phyloP scores from a whole-genome alignment of 352 stramenopile species.

The Saprolegnia diclina region DNA sequence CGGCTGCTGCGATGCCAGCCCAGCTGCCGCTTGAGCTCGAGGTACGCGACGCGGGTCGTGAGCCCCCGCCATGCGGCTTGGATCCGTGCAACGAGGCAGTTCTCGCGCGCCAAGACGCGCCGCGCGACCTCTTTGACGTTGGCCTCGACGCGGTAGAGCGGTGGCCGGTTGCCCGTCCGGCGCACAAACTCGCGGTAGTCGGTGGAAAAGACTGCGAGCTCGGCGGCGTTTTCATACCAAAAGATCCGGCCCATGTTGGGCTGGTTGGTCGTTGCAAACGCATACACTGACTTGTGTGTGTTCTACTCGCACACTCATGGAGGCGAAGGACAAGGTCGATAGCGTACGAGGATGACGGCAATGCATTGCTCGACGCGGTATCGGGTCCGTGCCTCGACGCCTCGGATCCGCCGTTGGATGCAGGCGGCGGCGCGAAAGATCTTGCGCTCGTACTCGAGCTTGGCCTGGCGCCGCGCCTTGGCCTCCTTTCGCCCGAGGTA shows the following conservation, averaged over 20 bases:
- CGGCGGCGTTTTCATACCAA: slow-evolving; percentile 63
- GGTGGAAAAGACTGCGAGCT: slow-evolving; percentile 58
- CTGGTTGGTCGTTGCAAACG: slow-evolving; percentile 15
- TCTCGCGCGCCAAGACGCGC: slow-evolving; percentile 57
- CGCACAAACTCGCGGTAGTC: slow-evolving; percentile 77
- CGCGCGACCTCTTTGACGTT: slow-evolving; percentile 67
- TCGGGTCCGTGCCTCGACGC: slow-evolving; percentile 50
- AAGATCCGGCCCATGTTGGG: slow-evolving; percentile 53
- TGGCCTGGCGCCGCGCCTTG: slow-evolving; percentile 29
- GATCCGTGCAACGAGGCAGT: slow-evolving; percentile 62
- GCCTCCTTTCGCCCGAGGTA: slow-evolving; percentile 57
- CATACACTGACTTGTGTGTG: slow-evolving; percentile 15
- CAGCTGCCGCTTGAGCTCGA: slow-evolving; percentile 57
- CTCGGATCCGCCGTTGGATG: slow-evolving; percentile 58
- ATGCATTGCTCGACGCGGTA: slow-evolving; percentile 65
- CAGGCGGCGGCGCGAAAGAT: slow-evolving; percentile 45
- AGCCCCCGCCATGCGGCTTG: slow-evolving; percentile 57
- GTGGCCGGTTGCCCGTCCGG: slow-evolving; percentile 44
- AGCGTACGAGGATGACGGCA: slow-evolving; percentile 42
- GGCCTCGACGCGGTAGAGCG: slow-evolving; percentile 63
- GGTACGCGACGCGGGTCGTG: slow-evolving; percentile 53
- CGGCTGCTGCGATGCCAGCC: slow-evolving; percentile 52
- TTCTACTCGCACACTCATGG: slow-evolving; percentile 8
- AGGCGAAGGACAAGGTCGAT: no score
- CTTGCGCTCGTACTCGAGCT: slow-evolving; percentile 42